These are phyloP conservation scores for Chaetoceros muelleri DNA, from an alignment of 108 stramenopile species.

Conservation along the genomic window DNA sequence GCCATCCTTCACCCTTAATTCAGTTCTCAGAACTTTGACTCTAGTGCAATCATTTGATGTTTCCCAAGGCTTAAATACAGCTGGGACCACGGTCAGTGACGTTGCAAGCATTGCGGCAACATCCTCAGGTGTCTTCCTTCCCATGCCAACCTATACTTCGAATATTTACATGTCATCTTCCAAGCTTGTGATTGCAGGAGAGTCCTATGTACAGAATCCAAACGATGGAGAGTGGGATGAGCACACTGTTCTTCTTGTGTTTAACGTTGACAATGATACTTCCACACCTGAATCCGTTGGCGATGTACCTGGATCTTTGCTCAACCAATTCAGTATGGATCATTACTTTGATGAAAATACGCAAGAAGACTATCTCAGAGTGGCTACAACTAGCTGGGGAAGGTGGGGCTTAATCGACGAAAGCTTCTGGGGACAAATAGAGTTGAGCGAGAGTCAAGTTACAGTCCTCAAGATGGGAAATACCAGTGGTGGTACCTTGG, in stretches of 20 bases:
- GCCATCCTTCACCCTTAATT: neutral
- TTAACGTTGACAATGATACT: conserved; percentile 18
- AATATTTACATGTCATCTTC: neutral
- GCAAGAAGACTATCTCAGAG: conserved; percentile 22
- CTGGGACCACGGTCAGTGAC: neutral
- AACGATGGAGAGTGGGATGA: conserved; percentile 1
- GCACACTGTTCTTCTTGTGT: conserved; percentile 23
- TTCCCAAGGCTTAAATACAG: no score
- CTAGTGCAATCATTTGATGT: neutral
- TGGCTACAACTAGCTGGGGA: conserved; percentile 26
- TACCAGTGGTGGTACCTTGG: neutral
- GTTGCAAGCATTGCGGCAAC: neutral
- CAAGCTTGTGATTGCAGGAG: conserved; percentile 25
- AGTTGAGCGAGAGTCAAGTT: neutral
- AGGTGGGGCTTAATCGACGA: neutral
- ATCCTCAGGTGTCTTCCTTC: neutral
- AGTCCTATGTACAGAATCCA: conserved; percentile 16
- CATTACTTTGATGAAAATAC: neutral
- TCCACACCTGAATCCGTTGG: conserved; percentile 21
- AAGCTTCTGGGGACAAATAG: neutral
- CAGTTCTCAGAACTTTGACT: neutral
- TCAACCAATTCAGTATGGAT: conserved; percentile 35
- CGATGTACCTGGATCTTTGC: conserved; percentile 23
- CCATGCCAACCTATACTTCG: neutral
- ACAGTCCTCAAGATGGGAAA: neutral